A percentile compares a stretch with the other conserved stretches of the same genome.
These are phyloP conservation scores for Rosa rugosa DNA, from an alignment of 306 rosid genomes.

Conservation along the genomic window DNA sequence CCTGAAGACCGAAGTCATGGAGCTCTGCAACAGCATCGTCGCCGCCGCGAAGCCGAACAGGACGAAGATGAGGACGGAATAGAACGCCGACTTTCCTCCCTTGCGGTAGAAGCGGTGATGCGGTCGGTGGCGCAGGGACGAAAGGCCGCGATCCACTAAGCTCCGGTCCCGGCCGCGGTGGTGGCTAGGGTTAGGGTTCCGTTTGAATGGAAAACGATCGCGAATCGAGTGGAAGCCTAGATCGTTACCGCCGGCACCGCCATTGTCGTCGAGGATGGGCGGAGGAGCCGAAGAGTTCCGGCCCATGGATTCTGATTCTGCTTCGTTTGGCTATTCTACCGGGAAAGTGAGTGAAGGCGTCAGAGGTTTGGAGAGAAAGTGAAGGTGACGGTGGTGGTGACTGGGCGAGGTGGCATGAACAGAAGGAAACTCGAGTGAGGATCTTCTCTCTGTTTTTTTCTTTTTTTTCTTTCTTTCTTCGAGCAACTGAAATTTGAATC, in stretches of 20 bases:
- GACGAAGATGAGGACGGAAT: slow-evolving; percentile 49
- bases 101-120: slow-evolving; percentile 73
- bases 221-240: slow-evolving; percentile 67
- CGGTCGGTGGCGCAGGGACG: slow-evolving; percentile 51
- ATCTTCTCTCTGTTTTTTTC: neutral
- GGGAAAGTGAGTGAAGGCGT: slow-evolving; percentile 32
- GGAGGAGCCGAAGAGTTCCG: slow-evolving; percentile 57
- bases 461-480: neutral
- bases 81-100: slow-evolving; percentile 66
- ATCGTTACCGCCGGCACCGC: slow-evolving; percentile 42
- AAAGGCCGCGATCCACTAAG: slow-evolving; percentile 44
- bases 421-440: neutral
- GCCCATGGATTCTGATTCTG: slow-evolving; percentile 37
- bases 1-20: slow-evolving; percentile 63
- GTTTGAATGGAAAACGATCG: slow-evolving; percentile 61
- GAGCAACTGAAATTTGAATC: neutral
- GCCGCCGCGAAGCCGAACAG: slow-evolving; percentile 67
- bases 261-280: slow-evolving; percentile 52
- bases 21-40: slow-evolving; percentile 84
- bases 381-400: neutral
- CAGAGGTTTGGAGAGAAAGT: neutral
- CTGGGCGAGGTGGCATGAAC: slow-evolving; percentile 21
- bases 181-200: slow-evolving; percentile 70
- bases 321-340: slow-evolving; percentile 19
- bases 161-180: slow-evolving; percentile 29